Evolutionary conservation across 1,139 yeast genomes (phyloP).

Genomic region (Sugiyamaella castrensis): DNA sequence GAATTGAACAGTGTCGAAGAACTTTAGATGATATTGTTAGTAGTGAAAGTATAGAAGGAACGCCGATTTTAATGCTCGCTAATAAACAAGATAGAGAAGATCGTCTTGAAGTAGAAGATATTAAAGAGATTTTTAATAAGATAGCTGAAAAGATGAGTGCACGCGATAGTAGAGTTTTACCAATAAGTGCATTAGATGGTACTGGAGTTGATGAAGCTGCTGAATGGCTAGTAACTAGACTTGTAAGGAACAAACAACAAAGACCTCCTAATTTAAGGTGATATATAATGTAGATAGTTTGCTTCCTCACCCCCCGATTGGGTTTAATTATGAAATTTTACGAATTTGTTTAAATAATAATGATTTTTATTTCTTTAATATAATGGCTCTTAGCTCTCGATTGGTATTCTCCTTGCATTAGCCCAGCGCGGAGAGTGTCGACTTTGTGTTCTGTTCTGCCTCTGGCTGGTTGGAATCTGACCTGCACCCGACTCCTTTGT

Average conservation of each 20-base stretch:
- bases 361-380: too few relatives aligned
- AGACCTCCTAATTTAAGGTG: constrained; percentile 57
- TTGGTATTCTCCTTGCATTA: too few relatives aligned
- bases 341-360: too few relatives aligned
- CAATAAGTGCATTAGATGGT: constrained; percentile 80
- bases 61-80: constrained; percentile 91
- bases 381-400: too few relatives aligned
- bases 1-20: constrained; percentile 79
- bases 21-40: constrained; percentile 50
- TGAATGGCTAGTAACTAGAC: constrained; percentile 80
- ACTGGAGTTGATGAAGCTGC: constrained; percentile 84
- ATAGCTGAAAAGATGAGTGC: constrained; percentile 83
- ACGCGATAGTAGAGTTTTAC: constrained; percentile 83
- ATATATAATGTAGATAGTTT: too few relatives aligned
- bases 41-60: constrained; percentile 62
- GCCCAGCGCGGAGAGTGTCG: too few relatives aligned
- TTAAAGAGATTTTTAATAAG: constrained; percentile 76
- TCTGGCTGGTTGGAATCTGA: too few relatives aligned
- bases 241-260: constrained; percentile 70
- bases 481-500: too few relatives aligned
- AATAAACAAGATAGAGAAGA: constrained; percentile 91
- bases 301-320: too few relatives aligned
- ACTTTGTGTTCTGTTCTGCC: too few relatives aligned
- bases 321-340: too few relatives aligned
- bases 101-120: constrained; percentile 71